Conservation (phyloP, 805 yeast genomes). For the Starmerella asiatica region DNA sequence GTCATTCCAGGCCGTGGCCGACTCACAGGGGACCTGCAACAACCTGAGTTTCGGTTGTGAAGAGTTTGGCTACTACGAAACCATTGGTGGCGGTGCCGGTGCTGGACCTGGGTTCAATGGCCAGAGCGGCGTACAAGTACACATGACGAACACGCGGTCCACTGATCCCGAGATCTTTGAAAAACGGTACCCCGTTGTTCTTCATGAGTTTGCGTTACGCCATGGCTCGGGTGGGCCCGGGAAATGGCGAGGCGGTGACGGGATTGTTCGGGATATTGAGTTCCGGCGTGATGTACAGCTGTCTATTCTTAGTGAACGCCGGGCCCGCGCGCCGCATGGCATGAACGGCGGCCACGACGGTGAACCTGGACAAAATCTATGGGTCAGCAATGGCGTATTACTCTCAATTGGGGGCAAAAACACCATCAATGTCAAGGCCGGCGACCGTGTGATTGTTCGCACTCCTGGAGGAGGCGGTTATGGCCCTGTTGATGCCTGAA, state of each 20-base stretch:
- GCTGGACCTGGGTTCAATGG: constrained; percentile 84
- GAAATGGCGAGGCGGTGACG: constrained; percentile 62
- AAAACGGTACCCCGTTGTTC: constrained; percentile 70
- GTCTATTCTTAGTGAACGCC: constrained; percentile 73
- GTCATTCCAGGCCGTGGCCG: constrained; percentile 83
- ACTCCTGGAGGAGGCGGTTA: constrained; percentile 88
- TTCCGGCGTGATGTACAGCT: constrained; percentile 59
- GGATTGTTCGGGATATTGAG: constrained; percentile 74
- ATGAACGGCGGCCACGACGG: constrained; percentile 72
- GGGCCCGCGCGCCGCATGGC: constrained; percentile 78
- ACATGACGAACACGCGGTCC: constrained; percentile 86
- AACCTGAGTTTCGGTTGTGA: constrained; percentile 67
- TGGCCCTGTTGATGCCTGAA: constrained; percentile 32
- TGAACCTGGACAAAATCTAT: constrained; percentile 48
- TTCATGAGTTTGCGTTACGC: constrained; percentile 60
- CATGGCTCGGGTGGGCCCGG: constrained; percentile 72
- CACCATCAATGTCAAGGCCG: constrained; percentile 41
- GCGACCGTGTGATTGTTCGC: constrained; percentile 52
- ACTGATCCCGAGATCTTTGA: constrained; percentile 86
- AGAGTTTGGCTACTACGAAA: constrained; percentile 75
- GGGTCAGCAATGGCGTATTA: constrained; percentile 25
- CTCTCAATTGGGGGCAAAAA: constrained; percentile 54
- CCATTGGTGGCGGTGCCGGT: constrained; percentile 93
- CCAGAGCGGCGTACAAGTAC: constrained; percentile 79
- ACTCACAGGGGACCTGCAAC: constrained; percentile 92